Conservation (phyloP, 1,284 basidiomycete species). For the Heliocybe sulcata region DNA sequence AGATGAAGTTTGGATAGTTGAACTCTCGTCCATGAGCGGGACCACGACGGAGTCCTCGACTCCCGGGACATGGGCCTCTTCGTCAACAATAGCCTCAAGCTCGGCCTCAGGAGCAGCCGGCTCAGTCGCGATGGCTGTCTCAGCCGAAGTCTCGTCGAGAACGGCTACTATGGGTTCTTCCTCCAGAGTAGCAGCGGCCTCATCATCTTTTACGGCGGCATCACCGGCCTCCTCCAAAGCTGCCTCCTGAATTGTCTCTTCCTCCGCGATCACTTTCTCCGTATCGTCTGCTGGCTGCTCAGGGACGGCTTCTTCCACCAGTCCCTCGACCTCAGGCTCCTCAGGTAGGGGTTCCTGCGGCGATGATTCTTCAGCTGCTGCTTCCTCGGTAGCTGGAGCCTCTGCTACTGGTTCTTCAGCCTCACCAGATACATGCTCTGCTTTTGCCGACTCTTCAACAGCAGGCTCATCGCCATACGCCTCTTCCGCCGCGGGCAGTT, state of each 20-base stretch:
- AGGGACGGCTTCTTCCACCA: not conserved
- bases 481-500: not conserved
- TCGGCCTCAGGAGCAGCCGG: not conserved
- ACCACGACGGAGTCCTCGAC: not conserved
- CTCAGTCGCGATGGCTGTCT: not conserved
- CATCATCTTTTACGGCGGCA: too few relatives aligned
- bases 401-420: not conserved
- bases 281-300: not conserved
- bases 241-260: not conserved
- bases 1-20: not conserved
- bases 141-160: not conserved
- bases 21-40: not conserved
- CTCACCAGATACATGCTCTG: not conserved
- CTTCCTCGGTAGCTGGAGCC: not conserved
- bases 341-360: not conserved
- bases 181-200: not conserved
- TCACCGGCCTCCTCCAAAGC: not conserved
- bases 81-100: not conserved
- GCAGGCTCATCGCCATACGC: too few relatives aligned
- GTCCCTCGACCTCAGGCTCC: too few relatives aligned
- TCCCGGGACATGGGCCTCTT: not conserved
- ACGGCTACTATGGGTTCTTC: not conserved
- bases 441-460: not conserved
- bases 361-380: not conserved
- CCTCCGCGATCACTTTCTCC: not conserved